These are phyloP conservation scores for Brasilioporus rufonigricans DNA, from an alignment of 768 basidiomycete genomes.

Conservation along the genomic window DNA sequence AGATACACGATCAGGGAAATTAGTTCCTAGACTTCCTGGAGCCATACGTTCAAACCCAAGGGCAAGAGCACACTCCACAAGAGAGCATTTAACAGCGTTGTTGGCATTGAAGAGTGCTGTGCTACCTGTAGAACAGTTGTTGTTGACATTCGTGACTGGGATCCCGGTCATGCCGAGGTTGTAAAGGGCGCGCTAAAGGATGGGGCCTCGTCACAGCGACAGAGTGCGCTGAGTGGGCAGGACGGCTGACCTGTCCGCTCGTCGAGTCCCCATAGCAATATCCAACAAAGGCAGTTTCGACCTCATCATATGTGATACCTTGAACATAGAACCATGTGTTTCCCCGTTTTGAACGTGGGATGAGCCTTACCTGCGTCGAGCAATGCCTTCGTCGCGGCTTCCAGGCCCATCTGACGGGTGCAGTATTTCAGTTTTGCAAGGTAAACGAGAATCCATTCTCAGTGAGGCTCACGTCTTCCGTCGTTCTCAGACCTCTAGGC, in stretches of 20 bases:
- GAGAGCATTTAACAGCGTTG: constrained; percentile 64
- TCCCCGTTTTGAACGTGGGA: neutral
- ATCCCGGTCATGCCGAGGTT: constrained; percentile 82
- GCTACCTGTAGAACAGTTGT: constrained; percentile 83
- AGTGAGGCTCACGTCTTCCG: constrained; percentile 58
- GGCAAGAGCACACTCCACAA: constrained; percentile 73
- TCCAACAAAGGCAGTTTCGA: constrained; percentile 74
- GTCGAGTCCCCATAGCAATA: constrained; percentile 82
- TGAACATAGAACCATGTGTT: neutral
- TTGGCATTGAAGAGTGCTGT: constrained; percentile 76
- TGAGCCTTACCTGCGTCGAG: constrained; percentile 65
- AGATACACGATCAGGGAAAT: constrained; percentile 52
- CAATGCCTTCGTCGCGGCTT: constrained; percentile 83
- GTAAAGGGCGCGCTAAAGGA: constrained; percentile 66
- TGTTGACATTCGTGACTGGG: constrained; percentile 84
- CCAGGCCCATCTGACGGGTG: constrained; percentile 71
- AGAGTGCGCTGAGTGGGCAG: neutral
- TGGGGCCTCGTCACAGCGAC: neutral
- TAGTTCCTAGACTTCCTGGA: constrained; percentile 66
- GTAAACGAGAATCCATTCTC: neutral
- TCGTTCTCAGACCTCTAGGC: constrained; percentile 65
- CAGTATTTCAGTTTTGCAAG: neutral
- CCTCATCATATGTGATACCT: constrained; percentile 81
- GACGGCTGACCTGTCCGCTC: constrained; percentile 60
- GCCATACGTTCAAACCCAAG: constrained; percentile 87